Percentiles rank a stretch among this genome's conserved stretches.
Evolutionary conservation across 2,329 filamentous ascomycete genomes (phyloP).

Genomic region (Eutypa lata): DNA sequence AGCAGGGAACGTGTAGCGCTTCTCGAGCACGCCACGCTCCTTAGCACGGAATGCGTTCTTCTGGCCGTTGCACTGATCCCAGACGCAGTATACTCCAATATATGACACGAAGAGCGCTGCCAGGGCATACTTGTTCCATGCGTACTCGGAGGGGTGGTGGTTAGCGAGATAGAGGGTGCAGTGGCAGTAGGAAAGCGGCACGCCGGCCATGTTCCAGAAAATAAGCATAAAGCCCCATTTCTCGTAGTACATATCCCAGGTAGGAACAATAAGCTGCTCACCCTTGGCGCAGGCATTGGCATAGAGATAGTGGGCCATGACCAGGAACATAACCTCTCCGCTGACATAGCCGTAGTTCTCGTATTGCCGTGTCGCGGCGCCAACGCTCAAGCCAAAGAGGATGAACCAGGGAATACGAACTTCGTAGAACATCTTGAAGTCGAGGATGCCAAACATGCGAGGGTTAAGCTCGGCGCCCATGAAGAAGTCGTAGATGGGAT

Average conservation of each 20-base stretch:
- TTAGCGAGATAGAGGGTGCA: slow-evolving; percentile 87
- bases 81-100: slow-evolving; percentile 82
- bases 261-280: slow-evolving; percentile 85
- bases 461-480: slow-evolving; percentile 91
- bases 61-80: slow-evolving; percentile 89
- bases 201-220: slow-evolving; percentile 94
- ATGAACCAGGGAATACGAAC: slow-evolving; percentile 92
- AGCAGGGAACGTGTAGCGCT: slow-evolving; percentile 81
- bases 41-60: slow-evolving; percentile 87
- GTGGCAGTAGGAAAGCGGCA: slow-evolving; percentile 89
- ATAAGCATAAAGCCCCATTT: slow-evolving; percentile 98
- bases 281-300: slow-evolving; percentile 90
- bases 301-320: slow-evolving; percentile 89
- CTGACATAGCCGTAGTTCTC: slow-evolving; percentile 83
- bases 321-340: slow-evolving; percentile 76
- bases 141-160: slow-evolving; percentile 74
- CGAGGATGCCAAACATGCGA: slow-evolving; percentile 78
- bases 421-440: slow-evolving; percentile 97
- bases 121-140: slow-evolving; percentile 69
- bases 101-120: slow-evolving; percentile 66
- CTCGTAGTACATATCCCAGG: slow-evolving; percentile 96
- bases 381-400: slow-evolving; percentile 73
- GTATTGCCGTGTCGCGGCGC: slow-evolving; percentile 76
- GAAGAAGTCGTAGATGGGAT: slow-evolving; percentile 86
- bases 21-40: slow-evolving; percentile 67